Evolutionary conservation across 768 basidiomycete species (phyloP), one percentile per base, ranked within the genome.

Genomic region (Pulveroboletus ravenelii): DNA sequence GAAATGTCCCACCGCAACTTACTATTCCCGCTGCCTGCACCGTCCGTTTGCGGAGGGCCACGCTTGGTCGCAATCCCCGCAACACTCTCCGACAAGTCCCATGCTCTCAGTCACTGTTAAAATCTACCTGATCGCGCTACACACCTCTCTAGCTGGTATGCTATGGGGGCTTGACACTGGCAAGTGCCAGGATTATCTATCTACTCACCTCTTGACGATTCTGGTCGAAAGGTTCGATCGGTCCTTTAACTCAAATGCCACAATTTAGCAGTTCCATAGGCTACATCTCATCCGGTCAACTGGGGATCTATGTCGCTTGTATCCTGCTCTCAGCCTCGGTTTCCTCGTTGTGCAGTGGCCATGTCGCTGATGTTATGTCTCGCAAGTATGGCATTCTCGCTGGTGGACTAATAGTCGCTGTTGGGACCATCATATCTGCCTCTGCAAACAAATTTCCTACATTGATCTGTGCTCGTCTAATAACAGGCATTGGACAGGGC

Each of bases 401-500:
- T 10, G 77, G 78, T 10, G 70, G 67, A 2, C 49, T 72, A 23
- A 63, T 78, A 17, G 75, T 72, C 50, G 65, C 72, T n/a, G 32
- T 69, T 14, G 77, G 78, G 1, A 69, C 69, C 34, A 69, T 64
- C 25, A 59, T 79, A 13, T 72, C 69, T 3, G 66, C 73, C 48
- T 64, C 68, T 25, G 62, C 74, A 5, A 57, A 54, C n/a, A 54
- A 52, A 5, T 64, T 78, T 8, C 55, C 65, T 12, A 59, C 71
- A 50, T 62, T 80, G 27, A 67, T 78, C 27, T 61, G 73, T 23
- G 78, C 74, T 1, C 65, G 78, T 10, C 70, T 74, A 17, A 60
- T 79, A 41, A 72, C 76, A 2, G 78, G 78, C 0, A 53, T 72
- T 1, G 75, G 74, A n/a, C 71, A 78, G 55, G 77, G 77, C 13